These are phyloP conservation scores for Lobosporangium transversale DNA, from an alignment of 192 early-diverging fungal species.

Conservation along the genomic window DNA sequence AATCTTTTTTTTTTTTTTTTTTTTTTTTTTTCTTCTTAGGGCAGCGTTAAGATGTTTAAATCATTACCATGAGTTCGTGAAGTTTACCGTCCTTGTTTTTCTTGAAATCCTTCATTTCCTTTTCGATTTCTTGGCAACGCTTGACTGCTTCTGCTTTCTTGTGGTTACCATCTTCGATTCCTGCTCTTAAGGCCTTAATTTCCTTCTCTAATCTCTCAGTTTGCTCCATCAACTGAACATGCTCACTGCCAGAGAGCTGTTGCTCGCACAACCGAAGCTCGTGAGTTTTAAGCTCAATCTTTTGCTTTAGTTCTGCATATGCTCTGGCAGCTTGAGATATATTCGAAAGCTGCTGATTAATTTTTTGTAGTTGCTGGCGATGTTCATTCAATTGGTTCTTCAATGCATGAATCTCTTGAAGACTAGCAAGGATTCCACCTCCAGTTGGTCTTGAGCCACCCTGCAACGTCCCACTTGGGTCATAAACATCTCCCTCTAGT, in stretches of 20 bases:
- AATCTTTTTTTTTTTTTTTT: too few relatives aligned
- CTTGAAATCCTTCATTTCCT: constrained; percentile 92
- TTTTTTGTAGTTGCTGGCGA: constrained; percentile 56
- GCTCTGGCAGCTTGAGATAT: constrained; percentile 64
- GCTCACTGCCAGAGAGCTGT: constrained; percentile 75
- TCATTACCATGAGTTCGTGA: constrained; percentile 74
- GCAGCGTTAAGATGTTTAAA: too few relatives aligned
- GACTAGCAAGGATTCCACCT: constrained; percentile 74
- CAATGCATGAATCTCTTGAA: constrained; percentile 79
- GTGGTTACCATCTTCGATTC: constrained; percentile 52
- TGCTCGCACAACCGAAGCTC: constrained; percentile 80
- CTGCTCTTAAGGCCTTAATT: constrained; percentile 59
- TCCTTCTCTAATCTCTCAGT: constrained; percentile 65
- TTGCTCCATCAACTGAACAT: constrained; percentile 61
- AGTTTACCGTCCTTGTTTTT: constrained; percentile 90
- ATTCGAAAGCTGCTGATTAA: constrained; percentile 65
- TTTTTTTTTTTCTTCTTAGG: too few relatives aligned
- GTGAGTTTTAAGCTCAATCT: constrained; percentile 80
- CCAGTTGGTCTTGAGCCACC: constrained; percentile 87
- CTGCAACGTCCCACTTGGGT: constrained; percentile 91
- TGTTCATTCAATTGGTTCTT: constrained; percentile 61
- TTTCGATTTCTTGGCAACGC: constrained; percentile 72
- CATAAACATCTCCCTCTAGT: constrained; percentile 95
- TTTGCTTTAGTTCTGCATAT: constrained; percentile 69
- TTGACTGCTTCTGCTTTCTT: constrained; percentile 60